Base-by-base conservation (phyloP, 148 eudicot genomes). In the Salicornia ramosissima region DNA sequence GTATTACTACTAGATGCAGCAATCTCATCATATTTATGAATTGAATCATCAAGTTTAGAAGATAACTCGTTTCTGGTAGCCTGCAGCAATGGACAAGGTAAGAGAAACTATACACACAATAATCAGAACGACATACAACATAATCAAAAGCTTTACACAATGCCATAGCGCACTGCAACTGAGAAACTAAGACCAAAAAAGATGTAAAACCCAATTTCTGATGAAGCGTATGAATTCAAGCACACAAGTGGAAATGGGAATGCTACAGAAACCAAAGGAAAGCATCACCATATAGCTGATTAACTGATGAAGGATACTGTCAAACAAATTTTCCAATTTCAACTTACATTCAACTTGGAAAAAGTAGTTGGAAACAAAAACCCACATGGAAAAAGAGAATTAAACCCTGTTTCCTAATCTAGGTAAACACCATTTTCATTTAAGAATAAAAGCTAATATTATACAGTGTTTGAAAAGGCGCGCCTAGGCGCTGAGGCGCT, bases 11-110 rank as follows among this genome's bases (percentile, higher is more conserved):
- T 69, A 36, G 6, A 33, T 64, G 68, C 46, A n/a, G 47, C 70
- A 42, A 73, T 56, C 0, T 73, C 81, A 54, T 78, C 77, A 33
- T 42, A 63, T 64, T 68, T 78, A 68, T 10, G 9, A 46, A 54
- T 73, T 73, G 70, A 29, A 21, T 64, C 19, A 42, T 78, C 81
- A 68, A 78, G 22, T 68, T 40, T 46, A 29, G 77, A 68, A 73
- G 81, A 64, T 56, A 73, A 0, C 19, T 64, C 77, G 22, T 63
- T 68, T 72, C 60, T 62, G 36, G 70, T 47, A 30, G n/a, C 19
- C 81, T 78, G 77, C 24, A 54, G 34, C 53, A 62, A 30, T 28
- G 24, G 54, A 70, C 42, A 53, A 22, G 16, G 24, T 11, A 18
- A 33, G 28, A 22, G 70, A n/a, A 67, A 10, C 5, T 31, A 31